These are phyloP conservation scores for Penicillium waksmanii DNA, from an alignment of 495 filamentous ascomycete species.

Conservation along the genomic window DNA sequence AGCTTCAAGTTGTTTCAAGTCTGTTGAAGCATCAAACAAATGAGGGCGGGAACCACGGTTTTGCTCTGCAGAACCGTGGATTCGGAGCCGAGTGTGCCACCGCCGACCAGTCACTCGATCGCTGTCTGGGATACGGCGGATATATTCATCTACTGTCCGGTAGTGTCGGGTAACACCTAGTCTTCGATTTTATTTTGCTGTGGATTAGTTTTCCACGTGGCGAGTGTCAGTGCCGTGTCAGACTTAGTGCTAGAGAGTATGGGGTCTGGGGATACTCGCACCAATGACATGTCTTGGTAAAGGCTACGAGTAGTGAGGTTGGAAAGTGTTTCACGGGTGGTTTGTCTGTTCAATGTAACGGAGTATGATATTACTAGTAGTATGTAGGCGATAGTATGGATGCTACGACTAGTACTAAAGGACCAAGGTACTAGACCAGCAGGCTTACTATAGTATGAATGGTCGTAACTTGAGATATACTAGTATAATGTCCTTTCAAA, in stretches of 20 bases:
- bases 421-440: too few species aligned
- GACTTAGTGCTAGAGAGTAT: neutral
- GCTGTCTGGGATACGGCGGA: neutral
- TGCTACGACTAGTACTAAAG: too few species aligned
- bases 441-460: too few species aligned
- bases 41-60: slow-evolving; percentile 15
- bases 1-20: slow-evolving; percentile 1
- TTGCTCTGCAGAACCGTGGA: slow-evolving; percentile 1
- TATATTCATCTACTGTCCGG: slow-evolving; percentile 1
- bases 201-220: slow-evolving; percentile 15
- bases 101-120: neutral
- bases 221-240: slow-evolving; percentile 1
- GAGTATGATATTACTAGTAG: too few species aligned
- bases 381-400: too few species aligned
- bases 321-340: too few species aligned
- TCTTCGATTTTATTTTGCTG: neutral
- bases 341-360: too few species aligned
- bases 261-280: neutral
- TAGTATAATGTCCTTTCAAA: too few species aligned
- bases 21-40: slow-evolving; percentile 12
- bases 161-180: neutral
- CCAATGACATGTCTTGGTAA: neutral
- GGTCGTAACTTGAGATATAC: too few species aligned
- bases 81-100: slow-evolving; percentile 6
- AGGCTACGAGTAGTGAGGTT: neutral